A percentile compares a stretch with the other conserved stretches of the same genome.
These are phyloP conservation scores for Adenanthera pavonina DNA, from an alignment of 306 rosid species.

Conservation along the genomic window DNA sequence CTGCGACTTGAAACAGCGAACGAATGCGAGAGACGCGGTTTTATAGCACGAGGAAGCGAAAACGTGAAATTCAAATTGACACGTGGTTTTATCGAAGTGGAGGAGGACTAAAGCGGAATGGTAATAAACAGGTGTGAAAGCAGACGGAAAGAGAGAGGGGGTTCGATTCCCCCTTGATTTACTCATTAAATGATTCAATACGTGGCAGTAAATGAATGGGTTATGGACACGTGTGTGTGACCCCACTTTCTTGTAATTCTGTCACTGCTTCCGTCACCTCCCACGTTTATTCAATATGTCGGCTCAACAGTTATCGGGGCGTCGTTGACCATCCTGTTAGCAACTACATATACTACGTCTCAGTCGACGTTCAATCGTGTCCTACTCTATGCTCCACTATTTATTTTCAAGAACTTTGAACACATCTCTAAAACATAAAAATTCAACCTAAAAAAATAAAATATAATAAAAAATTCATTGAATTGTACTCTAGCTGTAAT, in stretches of 20 bases:
- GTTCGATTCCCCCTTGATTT: background rate
- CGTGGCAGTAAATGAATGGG: slow-evolving; percentile 36
- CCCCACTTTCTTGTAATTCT: slow-evolving; percentile 7
- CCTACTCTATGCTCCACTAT: background rate
- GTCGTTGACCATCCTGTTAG: slow-evolving; percentile 49
- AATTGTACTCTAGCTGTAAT: too few relatives aligned
- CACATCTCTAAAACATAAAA: too few relatives aligned
- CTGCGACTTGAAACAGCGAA: slow-evolving; percentile 16
- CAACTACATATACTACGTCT: background rate
- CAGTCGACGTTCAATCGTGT: background rate
- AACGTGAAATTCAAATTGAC: background rate
- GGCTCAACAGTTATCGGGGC: slow-evolving; percentile 3
- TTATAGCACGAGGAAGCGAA: slow-evolving; percentile 27
- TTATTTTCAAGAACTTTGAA: background rate
- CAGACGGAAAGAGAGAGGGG: background rate
- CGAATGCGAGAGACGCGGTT: background rate
- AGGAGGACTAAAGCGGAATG: background rate
- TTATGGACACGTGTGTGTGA: background rate
- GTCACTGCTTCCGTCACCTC: slow-evolving; percentile 80
- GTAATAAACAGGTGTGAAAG: background rate
- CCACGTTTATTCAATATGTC: background rate
- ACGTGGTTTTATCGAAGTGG: slow-evolving; percentile 46
- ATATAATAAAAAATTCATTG: too few relatives aligned
- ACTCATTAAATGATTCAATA: slow-evolving; percentile 35
- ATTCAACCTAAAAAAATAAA: too few relatives aligned